phyloP scores from a whole-genome alignment of 768 basidiomycete species.

The Tylopilus sp. region DNA sequence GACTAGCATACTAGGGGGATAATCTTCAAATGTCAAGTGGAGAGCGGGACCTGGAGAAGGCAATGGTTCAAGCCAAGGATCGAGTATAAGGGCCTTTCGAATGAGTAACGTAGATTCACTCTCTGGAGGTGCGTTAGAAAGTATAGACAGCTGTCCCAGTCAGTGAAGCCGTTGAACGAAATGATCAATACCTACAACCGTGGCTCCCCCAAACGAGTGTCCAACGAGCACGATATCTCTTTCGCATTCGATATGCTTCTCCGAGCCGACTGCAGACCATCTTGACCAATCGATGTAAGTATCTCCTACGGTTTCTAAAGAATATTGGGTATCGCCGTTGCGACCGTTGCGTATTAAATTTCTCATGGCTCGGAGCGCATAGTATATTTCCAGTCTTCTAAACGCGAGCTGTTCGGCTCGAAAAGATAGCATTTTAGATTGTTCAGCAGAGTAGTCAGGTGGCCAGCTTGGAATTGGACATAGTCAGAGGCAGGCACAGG shows the following conservation, averaged over 20 bases:
- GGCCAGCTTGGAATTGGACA: slow-evolving; percentile 23
- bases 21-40: slow-evolving; percentile 3
- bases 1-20: slow-evolving; percentile 48
- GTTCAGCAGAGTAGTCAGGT: slow-evolving; percentile 10
- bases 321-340: slow-evolving; percentile 14
- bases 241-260: slow-evolving; percentile 31
- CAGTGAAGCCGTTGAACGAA: neutral
- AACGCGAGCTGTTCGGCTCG: slow-evolving; percentile 69
- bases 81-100: slow-evolving; percentile 58
- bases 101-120: slow-evolving; percentile 48
- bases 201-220: slow-evolving; percentile 57
- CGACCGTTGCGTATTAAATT: slow-evolving; percentile 43
- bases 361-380: slow-evolving; percentile 55
- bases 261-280: slow-evolving; percentile 34
- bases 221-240: slow-evolving; percentile 42
- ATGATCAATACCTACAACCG: slow-evolving; percentile 37
- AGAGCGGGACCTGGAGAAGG: slow-evolving; percentile 50
- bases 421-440: slow-evolving; percentile 41
- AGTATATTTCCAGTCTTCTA: slow-evolving; percentile 66
- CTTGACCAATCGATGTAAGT: slow-evolving; percentile 35
- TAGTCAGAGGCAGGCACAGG: neutral
- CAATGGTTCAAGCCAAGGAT: slow-evolving; percentile 84
- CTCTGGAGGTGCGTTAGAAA: slow-evolving; percentile 47
- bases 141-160: slow-evolving; percentile 46
- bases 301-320: slow-evolving; percentile 39